Evolutionary conservation across 345 rosid genomes (phyloP), one percentile per base, ranked within the genome.

Genomic region (Moringa oleifera): DNA sequence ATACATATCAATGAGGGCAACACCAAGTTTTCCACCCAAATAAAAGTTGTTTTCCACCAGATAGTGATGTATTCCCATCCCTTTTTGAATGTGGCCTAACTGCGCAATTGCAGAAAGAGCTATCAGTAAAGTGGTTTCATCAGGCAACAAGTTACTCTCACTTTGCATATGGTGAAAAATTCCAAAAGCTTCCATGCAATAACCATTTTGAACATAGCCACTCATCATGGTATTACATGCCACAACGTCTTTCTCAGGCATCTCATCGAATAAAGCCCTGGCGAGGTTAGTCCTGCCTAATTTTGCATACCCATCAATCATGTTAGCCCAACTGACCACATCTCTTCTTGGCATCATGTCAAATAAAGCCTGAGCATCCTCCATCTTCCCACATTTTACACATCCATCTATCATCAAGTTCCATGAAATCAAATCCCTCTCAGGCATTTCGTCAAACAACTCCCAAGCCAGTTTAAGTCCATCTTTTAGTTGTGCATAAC

Each of bases 381-480:
- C 68, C 18, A 81, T 67, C 63, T 73, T 82, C 53, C 88, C 80
- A 10, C 69, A 69, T 55, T 81, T 76, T 1, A 83, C 79, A 60
- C 75, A 83, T 17, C 88, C 91, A 69, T 79, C 66, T 51, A 80
- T 75, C 88, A 85, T 63, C 0, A 84, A 75, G 31, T 85, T 83
- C 91, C 88, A 85, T 0, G 91, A 80, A 67, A 85, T 77, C 66
- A 80, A 80, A 45, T 85, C 81, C 65, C 76, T 80, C n/a, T 61
- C 73, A 0, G 88, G 80, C 91, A 83, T 85, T 53, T 68, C 66
- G 58, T 59, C 74, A 24, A 89, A 86, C 69, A 86, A 31, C 19
- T 78, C 61, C 68, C 70, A 62, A 18, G 90, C 88, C 31, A 64
- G 2, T 25, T 59, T 21, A 50, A 84, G 61, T 7, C 86, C 81